A percentile compares a stretch with the other conserved stretches of the same genome.
These are phyloP conservation scores for Physcomitrium patens DNA, from an alignment of 225 moss, liverwort and hornwort genomes.

Conservation along the genomic window DNA sequence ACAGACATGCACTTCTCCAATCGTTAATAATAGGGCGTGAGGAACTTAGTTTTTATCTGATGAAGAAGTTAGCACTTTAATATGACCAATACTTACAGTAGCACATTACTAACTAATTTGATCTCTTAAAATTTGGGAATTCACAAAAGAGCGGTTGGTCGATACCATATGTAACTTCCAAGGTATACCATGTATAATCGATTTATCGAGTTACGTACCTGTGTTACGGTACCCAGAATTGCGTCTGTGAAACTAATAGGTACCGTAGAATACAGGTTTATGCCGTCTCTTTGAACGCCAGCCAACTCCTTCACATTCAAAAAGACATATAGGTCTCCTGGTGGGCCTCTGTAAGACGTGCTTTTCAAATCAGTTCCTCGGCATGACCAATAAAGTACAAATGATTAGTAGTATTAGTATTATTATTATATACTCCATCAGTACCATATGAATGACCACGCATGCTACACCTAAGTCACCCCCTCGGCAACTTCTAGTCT, in stretches of 20 bases:
- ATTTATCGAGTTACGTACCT: conserved; percentile 52
- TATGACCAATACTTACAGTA: neutral
- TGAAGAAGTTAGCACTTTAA: neutral
- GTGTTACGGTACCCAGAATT: conserved; percentile 73
- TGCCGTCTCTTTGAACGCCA: conserved; percentile 93
- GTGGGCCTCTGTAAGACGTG: conserved; percentile 66
- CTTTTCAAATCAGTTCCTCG: conserved; percentile 26
- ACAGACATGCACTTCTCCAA: neutral
- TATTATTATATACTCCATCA: neutral
- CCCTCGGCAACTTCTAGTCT: neutral
- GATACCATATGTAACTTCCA: neutral
- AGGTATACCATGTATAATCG: conserved; percentile 10
- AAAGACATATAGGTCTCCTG: conserved; percentile 95
- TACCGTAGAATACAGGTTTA: conserved; percentile 87
- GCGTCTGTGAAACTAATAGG: conserved; percentile 81
- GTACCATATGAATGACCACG: conserved; percentile 5
- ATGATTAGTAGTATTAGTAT: neutral
- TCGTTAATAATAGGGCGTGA: neutral
- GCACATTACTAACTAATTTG: neutral
- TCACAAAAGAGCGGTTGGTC: neutral
- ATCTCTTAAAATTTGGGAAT: neutral
- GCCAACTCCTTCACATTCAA: conserved; percentile 85
- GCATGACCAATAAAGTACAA: neutral
- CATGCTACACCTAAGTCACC: conserved; percentile 3
- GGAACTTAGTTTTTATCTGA: neutral